Evolutionary conservation across 257 asterid genomes (phyloP), one percentile per base, ranked within the genome.

Genomic region (Scutellaria galericulata): DNA sequence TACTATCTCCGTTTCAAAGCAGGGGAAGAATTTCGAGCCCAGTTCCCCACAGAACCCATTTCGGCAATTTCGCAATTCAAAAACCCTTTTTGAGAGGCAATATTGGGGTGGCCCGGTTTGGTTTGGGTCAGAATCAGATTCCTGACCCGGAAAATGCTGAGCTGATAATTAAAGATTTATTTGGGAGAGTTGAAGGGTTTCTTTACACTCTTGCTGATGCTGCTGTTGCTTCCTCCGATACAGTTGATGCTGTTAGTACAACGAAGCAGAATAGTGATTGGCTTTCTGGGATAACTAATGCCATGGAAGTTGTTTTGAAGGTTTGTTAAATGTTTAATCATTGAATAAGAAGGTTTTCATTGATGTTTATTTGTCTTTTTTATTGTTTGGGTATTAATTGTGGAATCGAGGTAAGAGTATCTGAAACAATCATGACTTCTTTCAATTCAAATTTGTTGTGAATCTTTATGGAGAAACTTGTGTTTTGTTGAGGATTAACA

Each of bases 241-340:
- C 86, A 1, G 86, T 86, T 80, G 87, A 81, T 46, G 74, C 86
- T 53, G 90, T 74, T 70, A 54, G 72, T 40, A 51, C 88, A 47
- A 75, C 84, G 10, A 87, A 93, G 79, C 90, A 92, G 79, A 82
- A 79, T 18, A 73, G 85, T 79, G 98, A 95, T 79, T 95, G 99
- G 99, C 92, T 95, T 75, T 88, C 97, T 75, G 98, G 99, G 86
- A 88, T 95, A 62, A 90, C 96, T 18, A 87, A 83, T 80, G 89
- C 88, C 46, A 92, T 95, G 99, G 99, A 95, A 74, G 9, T 85
- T 79, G 98, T 95, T 75, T 66, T 95, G 75, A 95, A 95, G 99
- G 99, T 95, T 74, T 61, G 88, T 72, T 73, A 3, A 46, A 63
- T 63, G 40, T 70, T 45, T 73, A 58, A 18, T 68, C 56, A 53